These are phyloP conservation scores for Trichophyton equinum DNA, from an alignment of 2,329 filamentous ascomycete genomes.

Conservation along the genomic window DNA sequence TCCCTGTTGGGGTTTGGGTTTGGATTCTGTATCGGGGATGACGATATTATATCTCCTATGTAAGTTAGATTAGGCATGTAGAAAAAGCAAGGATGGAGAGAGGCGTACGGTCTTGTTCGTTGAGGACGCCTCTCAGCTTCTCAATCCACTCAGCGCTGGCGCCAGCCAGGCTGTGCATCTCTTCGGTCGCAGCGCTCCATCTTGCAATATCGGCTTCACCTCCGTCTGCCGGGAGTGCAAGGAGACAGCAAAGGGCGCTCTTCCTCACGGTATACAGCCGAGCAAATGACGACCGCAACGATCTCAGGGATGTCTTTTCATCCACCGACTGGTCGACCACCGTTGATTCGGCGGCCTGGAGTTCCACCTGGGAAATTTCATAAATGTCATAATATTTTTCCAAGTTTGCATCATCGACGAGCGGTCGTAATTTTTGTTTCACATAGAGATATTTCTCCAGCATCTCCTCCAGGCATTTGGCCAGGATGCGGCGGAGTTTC, in stretches of 20 bases:
- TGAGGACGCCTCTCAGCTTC: constrained; percentile 55
- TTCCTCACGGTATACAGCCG: constrained; percentile 71
- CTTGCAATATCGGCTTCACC: constrained; percentile 62
- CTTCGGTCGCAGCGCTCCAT: constrained; percentile 67
- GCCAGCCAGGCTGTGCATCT: constrained; percentile 53
- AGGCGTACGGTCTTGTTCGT: constrained; percentile 63
- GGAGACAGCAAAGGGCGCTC: constrained; percentile 73
- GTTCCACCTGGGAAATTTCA: constrained; percentile 61
- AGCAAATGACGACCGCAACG: constrained; percentile 68
- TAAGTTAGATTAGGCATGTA: constrained; percentile 6
- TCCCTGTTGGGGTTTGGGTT: constrained; percentile 55
- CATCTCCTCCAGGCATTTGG: constrained; percentile 54
- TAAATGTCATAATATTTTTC: constrained; percentile 90
- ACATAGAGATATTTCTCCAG: constrained; percentile 62
- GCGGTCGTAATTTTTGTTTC: constrained; percentile 53
- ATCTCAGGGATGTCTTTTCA: constrained; percentile 63
- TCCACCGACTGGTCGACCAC: constrained; percentile 57
- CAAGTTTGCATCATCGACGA: constrained; percentile 68
- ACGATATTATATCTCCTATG: constrained; percentile 33
- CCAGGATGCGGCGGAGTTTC: constrained; percentile 64
- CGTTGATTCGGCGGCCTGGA: constrained; percentile 54
- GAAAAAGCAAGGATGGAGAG: constrained; percentile 7
- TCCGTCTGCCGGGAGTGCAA: constrained; percentile 74
- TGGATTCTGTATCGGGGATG: constrained; percentile 28
- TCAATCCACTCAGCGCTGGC: constrained; percentile 51